Conservation (phyloP, 805 yeast genomes). For the Ogataea pilisensis region DNA sequence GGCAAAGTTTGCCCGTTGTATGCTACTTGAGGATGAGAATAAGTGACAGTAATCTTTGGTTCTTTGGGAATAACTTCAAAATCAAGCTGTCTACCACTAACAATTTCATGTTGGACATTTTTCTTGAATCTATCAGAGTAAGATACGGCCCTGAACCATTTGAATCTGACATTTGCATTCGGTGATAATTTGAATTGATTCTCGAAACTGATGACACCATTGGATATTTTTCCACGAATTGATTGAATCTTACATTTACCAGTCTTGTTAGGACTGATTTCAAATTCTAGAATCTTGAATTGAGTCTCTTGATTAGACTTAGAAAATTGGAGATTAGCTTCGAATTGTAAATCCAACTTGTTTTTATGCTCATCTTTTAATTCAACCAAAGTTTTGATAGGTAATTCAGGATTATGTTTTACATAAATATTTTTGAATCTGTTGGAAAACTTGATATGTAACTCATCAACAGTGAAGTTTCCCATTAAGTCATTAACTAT, state of each 20-base stretch:
- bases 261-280: constrained; percentile 17
- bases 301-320: background rate
- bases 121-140: constrained; percentile 10
- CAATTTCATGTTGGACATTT: constrained; percentile 12
- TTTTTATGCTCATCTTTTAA: constrained; percentile 4
- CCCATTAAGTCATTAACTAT: constrained; percentile 22
- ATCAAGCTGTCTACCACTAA: constrained; percentile 10
- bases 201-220: constrained; percentile 12
- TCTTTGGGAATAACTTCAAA: constrained; percentile 36
- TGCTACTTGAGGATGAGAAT: constrained; percentile 25
- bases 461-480: constrained; percentile 12
- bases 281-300: constrained; percentile 18
- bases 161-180: constrained; percentile 3
- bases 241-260: constrained; percentile 24
- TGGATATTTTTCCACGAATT: constrained; percentile 10
- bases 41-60: constrained; percentile 30
- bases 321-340: constrained; percentile 17
- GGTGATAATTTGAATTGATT: constrained; percentile 10
- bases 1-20: constrained; percentile 31
- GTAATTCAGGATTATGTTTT: constrained; percentile 8
- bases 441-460: constrained; percentile 20
- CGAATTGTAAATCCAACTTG: constrained; percentile 6
- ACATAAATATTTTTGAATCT: constrained; percentile 9
- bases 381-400: background rate
- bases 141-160: constrained; percentile 10